Base-by-base conservation (phyloP, 1,139 yeast species). In the Ogataea hybrid region DNA sequence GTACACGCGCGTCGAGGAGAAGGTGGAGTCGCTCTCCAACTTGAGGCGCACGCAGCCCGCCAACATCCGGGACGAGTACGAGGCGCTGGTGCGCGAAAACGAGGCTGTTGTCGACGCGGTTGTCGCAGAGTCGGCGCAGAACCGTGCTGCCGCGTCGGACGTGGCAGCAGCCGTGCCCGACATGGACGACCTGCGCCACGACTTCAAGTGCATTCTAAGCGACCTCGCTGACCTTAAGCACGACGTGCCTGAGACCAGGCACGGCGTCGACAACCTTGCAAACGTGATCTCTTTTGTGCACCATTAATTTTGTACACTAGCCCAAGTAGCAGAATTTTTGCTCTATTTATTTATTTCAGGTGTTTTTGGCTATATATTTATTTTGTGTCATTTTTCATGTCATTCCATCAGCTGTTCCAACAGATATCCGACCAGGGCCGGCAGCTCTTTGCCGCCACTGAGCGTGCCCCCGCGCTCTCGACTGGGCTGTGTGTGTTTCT, bases 401-500 rank as follows among this genome's bases (percentile, higher is more conserved):
- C 36, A 18, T 38, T 38, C 28, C 36, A 38, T 9, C 23, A 10
- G 23, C 9, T 32, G 4, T 7, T 12, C 28, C 8, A 28, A 9
- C 36, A 25, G 14, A 31, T 14, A 7, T n/a, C 12, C 11, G 25
- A 30, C 6, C 22, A 25, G 27, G 5, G 32, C 14, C 9, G 21
- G 14, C 41, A 18, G 12, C 23, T 37, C 28, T 16, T 37, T 5
- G 42, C 37, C 21, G 12, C 34, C 11, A 18, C 41, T 2, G 43
- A 34, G 5, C 42, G 34, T 3, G 45, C 41, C 3, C 54, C 55
- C 3, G 94, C 92, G 1, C 63, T 85, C 35, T 73, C 89, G 1
- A 73, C 78, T 4, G 94, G 95, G 2, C 63, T 84, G 28, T 56
- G 70, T 7, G 67, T 81, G 20, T 86, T 86, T 63, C 58, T 75